Conservation (phyloP, 2,329 filamentous ascomycete species). For the Botrytis tulipae region DNA sequence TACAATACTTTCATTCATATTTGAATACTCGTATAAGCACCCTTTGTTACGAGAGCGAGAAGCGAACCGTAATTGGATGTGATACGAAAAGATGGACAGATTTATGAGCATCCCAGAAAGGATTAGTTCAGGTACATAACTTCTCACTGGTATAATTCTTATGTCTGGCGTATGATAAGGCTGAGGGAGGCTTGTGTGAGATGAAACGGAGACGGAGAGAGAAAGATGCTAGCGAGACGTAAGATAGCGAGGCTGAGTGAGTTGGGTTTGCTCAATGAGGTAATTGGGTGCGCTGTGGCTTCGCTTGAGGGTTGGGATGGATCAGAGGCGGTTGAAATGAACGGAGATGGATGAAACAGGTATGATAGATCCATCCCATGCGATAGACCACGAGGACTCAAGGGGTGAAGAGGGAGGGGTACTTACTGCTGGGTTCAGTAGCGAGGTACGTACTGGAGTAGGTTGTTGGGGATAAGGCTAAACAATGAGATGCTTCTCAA, state of each 20-base stretch:
- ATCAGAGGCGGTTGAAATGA: neutral
- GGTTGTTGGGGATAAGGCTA: neutral
- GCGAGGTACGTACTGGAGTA: neutral
- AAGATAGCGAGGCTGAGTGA: neutral
- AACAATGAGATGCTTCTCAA: neutral
- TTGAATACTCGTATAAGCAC: neutral
- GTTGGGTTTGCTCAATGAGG: neutral
- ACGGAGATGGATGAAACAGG: neutral
- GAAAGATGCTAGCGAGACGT: neutral
- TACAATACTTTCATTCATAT: neutral
- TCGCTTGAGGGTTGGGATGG: neutral
- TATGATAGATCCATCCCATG: neutral
- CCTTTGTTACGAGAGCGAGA: neutral
- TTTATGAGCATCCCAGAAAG: no score
- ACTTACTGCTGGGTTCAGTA: neutral
- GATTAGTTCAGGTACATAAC: neutral
- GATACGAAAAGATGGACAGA: neutral
- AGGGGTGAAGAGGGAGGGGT: neutral
- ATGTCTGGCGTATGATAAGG: slow-evolving; percentile 1
- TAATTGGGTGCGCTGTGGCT: slow-evolving; percentile 9
- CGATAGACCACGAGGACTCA: slow-evolving; percentile 1
- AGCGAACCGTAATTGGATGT: neutral
- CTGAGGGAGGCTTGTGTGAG: slow-evolving; percentile 1
- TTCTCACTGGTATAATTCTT: neutral
- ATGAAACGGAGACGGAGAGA: neutral